Percentiles rank a stretch among this genome's conserved stretches.
Evolutionary conservation across 768 basidiomycete species (phyloP).

Genomic region (Tylopilus subfusipes): DNA sequence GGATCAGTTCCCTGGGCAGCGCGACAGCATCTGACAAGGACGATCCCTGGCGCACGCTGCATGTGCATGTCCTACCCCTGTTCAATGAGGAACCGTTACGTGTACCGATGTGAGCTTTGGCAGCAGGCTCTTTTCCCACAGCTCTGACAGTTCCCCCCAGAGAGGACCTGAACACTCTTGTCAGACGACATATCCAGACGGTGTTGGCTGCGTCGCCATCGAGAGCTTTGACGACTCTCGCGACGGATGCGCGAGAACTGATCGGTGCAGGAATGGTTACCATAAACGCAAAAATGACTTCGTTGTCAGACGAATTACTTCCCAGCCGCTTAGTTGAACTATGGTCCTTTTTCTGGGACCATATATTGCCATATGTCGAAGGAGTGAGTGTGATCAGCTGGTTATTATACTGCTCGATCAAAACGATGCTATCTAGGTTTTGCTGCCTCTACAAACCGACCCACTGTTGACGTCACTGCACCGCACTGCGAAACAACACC

Average conservation of each 20-base stretch:
- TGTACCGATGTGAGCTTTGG: constrained; percentile 66
- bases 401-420: not conserved
- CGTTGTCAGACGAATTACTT: constrained; percentile 75
- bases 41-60: constrained; percentile 76
- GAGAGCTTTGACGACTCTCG: constrained; percentile 68
- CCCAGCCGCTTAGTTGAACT: constrained; percentile 76
- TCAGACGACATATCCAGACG: constrained; percentile 71
- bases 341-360: constrained; percentile 94
- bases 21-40: constrained; percentile 46
- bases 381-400: constrained; percentile 51
- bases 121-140: not conserved
- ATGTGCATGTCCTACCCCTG: constrained; percentile 83
- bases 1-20: constrained; percentile 17
- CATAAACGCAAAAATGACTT: constrained; percentile 76
- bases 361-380: constrained; percentile 83
- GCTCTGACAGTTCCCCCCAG: constrained; percentile 36
- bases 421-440: constrained; percentile 38
- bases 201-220: constrained; percentile 72
- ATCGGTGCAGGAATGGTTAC: constrained; percentile 90
- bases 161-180: constrained; percentile 84
- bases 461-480: constrained; percentile 65
- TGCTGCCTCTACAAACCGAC: constrained; percentile 61
- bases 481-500: constrained; percentile 56
- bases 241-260: constrained; percentile 76
- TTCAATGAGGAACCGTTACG: constrained; percentile 89